These are phyloP conservation scores for Hanseniaspora occidentalis DNA, from an alignment of 805 yeast species.

Conservation along the genomic window DNA sequence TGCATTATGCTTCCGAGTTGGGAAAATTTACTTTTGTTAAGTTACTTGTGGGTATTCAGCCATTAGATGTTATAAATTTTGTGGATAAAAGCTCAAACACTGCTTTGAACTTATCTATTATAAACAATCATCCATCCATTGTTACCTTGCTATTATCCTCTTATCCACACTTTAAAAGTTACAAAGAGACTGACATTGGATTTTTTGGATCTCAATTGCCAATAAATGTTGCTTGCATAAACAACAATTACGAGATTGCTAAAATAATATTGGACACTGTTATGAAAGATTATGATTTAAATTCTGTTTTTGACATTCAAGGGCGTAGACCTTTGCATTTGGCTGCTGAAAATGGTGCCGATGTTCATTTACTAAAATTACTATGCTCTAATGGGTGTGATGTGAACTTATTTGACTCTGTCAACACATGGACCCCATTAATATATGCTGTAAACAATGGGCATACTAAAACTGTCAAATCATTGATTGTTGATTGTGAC, in stretches of 20 bases:
- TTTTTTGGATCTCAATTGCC: constrained; percentile 37
- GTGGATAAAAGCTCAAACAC: constrained; percentile 69
- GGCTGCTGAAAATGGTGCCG: constrained; percentile 70
- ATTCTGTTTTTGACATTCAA: constrained; percentile 54
- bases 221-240: constrained; percentile 77
- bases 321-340: constrained; percentile 83
- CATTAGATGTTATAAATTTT: constrained; percentile 23
- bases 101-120: constrained; percentile 70
- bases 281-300: constrained; percentile 7
- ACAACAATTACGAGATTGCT: constrained; percentile 63
- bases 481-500: constrained; percentile 49
- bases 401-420: constrained; percentile 68
- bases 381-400: constrained; percentile 62
- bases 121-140: constrained; percentile 46
- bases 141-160: constrained; percentile 34
- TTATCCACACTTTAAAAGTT: constrained; percentile 34
- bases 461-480: constrained; percentile 54
- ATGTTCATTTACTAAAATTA: constrained; percentile 51
- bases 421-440: constrained; percentile 89
- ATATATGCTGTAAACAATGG: constrained; percentile 87
- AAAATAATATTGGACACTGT: constrained; percentile 39
- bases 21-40: constrained; percentile 34
- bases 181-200: constrained; percentile 34
- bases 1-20: constrained; percentile 72
- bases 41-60: background rate